Percentiles rank a stretch among this genome's conserved stretches.
Conservation (phyloP, 2,329 filamentous ascomycete species). For the Cladosporium sp. region DNA sequence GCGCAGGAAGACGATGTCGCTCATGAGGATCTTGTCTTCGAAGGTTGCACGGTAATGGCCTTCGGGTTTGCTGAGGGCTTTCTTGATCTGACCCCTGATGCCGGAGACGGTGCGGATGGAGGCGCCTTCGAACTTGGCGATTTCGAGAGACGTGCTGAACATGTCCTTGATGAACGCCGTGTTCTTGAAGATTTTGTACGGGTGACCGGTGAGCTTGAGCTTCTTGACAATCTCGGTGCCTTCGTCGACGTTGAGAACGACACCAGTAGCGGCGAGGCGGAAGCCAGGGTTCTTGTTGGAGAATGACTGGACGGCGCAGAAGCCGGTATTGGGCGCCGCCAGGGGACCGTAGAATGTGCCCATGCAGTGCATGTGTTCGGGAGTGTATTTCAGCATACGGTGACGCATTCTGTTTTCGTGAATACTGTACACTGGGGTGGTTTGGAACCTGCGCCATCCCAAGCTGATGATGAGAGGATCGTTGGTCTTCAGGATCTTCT, state of each 20-base stretch:
- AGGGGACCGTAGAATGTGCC: slow-evolving; percentile 93
- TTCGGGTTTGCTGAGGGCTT: slow-evolving; percentile 87
- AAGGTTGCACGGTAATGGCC: slow-evolving; percentile 96
- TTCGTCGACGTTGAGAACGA: slow-evolving; percentile 91
- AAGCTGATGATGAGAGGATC: slow-evolving; percentile 96
- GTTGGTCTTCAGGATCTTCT: slow-evolving; percentile 97
- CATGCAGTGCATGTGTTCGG: slow-evolving; percentile 99
- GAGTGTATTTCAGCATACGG: slow-evolving; percentile 98
- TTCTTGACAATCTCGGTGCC: slow-evolving; percentile 98
- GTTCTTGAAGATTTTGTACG: slow-evolving; percentile 99
- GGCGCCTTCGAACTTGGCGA: slow-evolving; percentile 97
- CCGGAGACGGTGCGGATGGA: slow-evolving; percentile 95
- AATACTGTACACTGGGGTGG: slow-evolving; percentile 88
- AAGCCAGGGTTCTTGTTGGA: slow-evolving; percentile 84
- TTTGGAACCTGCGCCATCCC: slow-evolving; percentile 94
- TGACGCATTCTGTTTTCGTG: slow-evolving; percentile 91
- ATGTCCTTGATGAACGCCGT: slow-evolving; percentile 98
- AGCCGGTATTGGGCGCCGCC: slow-evolving; percentile 92
- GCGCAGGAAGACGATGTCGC: slow-evolving; percentile 91
- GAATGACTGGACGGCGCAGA: slow-evolving; percentile 89
- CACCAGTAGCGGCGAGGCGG: slow-evolving; percentile 90
- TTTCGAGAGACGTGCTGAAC: slow-evolving; percentile 90
- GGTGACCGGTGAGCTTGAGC: slow-evolving; percentile 88
- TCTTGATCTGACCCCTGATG: slow-evolving; percentile 94
- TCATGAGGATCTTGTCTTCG: slow-evolving; percentile 96